Conservation (phyloP, 1,139 yeast species). For the Candida smagusa region DNA sequence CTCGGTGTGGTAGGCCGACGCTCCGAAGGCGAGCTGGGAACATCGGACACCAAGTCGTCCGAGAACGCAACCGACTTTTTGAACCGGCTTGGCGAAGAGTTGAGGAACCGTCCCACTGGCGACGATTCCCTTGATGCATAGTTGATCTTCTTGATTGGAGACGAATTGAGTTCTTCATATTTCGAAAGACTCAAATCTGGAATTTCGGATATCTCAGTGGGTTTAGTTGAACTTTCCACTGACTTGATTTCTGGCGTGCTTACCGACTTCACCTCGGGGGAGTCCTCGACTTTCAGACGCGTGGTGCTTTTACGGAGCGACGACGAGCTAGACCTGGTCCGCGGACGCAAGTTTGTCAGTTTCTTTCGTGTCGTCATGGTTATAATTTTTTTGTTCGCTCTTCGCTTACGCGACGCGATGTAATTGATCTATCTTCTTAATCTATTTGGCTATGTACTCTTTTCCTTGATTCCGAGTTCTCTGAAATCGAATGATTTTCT, state of each 20-base stretch:
- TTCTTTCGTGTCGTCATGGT: slow-evolving; percentile 3
- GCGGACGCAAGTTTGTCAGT: slow-evolving; percentile 2
- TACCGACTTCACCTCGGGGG: too few relatives aligned
- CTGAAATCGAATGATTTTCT: neutral
- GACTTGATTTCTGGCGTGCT: too few relatives aligned
- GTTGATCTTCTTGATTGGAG: slow-evolving; percentile 18
- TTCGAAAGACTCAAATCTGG: slow-evolving; percentile 1
- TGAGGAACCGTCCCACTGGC: slow-evolving; percentile 5
- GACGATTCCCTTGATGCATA: slow-evolving; percentile 3
- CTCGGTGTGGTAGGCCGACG: slow-evolving; percentile 21
- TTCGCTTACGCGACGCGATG: slow-evolving; percentile 1
- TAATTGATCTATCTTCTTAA: slow-evolving; percentile 1
- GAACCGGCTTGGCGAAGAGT: slow-evolving; percentile 25
- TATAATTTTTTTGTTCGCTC: neutral
- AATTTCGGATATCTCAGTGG: slow-evolving; percentile 1
- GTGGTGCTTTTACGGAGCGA: too few relatives aligned
- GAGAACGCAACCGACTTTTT: slow-evolving; percentile 42
- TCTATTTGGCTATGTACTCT: neutral
- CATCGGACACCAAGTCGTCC: slow-evolving; percentile 33
- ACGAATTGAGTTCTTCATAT: slow-evolving; percentile 16
- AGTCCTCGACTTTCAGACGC: too few relatives aligned
- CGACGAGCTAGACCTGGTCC: slow-evolving; percentile 3
- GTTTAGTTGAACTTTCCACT: too few relatives aligned
- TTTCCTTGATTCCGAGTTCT: neutral
- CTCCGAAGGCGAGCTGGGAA: slow-evolving; percentile 25